phyloP scores from a whole-genome alignment of 192 early-diverging fungal genomes.

The Chytriomyces confervae region DNA sequence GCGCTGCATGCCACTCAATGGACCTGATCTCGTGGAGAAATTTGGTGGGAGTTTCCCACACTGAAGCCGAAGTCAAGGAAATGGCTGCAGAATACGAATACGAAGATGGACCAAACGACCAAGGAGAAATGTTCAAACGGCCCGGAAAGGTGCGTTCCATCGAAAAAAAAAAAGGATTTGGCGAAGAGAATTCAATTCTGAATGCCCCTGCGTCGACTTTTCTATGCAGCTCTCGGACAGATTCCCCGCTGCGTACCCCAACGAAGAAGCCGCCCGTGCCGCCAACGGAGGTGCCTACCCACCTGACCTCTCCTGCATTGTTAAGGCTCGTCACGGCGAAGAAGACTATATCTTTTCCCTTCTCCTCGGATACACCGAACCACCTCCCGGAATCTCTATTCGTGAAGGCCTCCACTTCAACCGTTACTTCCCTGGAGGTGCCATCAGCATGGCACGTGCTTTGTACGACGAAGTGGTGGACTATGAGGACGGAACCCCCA shows the following conservation, averaged over 20 bases:
- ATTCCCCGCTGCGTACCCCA: slow-evolving; percentile 89
- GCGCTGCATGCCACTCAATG: slow-evolving; percentile 95
- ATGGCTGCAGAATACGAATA: slow-evolving; percentile 94
- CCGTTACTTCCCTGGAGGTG: slow-evolving; percentile 98
- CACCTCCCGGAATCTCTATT: slow-evolving; percentile 92
- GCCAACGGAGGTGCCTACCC: slow-evolving; percentile 95
- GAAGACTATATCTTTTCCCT: slow-evolving; percentile 96
- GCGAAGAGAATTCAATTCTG: too few species aligned
- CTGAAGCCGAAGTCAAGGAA: slow-evolving; percentile 89
- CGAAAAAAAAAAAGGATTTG: too few species aligned
- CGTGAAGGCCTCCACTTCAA: slow-evolving; percentile 98
- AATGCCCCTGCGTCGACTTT: too few species aligned
- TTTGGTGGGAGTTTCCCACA: slow-evolving; percentile 94
- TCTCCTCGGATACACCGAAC: slow-evolving; percentile 92
- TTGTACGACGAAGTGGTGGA: slow-evolving; percentile 94
- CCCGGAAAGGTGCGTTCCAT: slow-evolving; percentile 75
- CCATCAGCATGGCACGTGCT: slow-evolving; percentile 94
- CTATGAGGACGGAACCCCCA: slow-evolving; percentile 96
- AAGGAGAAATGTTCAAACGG: slow-evolving; percentile 89
- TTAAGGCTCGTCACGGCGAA: slow-evolving; percentile 93
- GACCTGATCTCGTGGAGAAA: slow-evolving; percentile 93
- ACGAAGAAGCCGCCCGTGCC: slow-evolving; percentile 95
- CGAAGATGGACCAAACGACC: slow-evolving; percentile 90
- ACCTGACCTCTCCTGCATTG: slow-evolving; percentile 94
- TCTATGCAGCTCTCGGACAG: slow-evolving; percentile 74